Evolutionary conservation across 192 early-diverging fungal species (phyloP), one percentile per base, ranked within the genome.

Genomic region (Gorgonomyces haynaldii): DNA sequence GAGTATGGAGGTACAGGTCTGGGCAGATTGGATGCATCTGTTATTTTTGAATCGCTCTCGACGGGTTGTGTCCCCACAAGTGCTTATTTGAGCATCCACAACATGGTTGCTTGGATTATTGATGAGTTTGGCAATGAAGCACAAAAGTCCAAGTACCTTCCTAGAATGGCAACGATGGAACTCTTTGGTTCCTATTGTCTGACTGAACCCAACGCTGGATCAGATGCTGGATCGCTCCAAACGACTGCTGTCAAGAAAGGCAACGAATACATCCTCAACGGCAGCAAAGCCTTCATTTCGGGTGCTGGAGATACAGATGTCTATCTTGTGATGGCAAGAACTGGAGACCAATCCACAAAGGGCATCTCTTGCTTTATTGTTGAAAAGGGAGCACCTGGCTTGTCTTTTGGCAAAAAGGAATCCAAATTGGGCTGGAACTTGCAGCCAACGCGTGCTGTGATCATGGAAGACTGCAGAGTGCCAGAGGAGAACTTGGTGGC

Each of bases 361-460:
- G 76, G 75, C 9, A 69, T 78, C 30, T 66, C 71, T 2, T 64
- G 65, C 55, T 61, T 78, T 25, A 38, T 76, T 27, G 66, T 79
- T 7, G 74, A 79, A 50, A 74, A 74, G 56, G 68, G 51, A 1
- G 64, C 69, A 26, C 69, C 68, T 29, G 76, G 76, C 2, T 37
- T 79, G 9, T 60, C 56, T 30, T 79, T 79, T 64, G 76, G 76
- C 38, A 72, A 76, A 56, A 75, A 78, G 54, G 76, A 78, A 52
- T 42, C 56, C 32, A 78, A 78, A 56, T 48, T 78, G 27, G 76
- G 76, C 9, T 78, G 76, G 76, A 72, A 70, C 57, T 69, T 64
- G 24, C 76, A 78, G 57, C 69, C 69, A 0, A 78, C 76, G 2
- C 54, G 65, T 7, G 57, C 70, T 20, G 62, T 78, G 24, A 78